Conservation (phyloP, 129 eudicot genomes). For the Cynara cardunculus region DNA sequence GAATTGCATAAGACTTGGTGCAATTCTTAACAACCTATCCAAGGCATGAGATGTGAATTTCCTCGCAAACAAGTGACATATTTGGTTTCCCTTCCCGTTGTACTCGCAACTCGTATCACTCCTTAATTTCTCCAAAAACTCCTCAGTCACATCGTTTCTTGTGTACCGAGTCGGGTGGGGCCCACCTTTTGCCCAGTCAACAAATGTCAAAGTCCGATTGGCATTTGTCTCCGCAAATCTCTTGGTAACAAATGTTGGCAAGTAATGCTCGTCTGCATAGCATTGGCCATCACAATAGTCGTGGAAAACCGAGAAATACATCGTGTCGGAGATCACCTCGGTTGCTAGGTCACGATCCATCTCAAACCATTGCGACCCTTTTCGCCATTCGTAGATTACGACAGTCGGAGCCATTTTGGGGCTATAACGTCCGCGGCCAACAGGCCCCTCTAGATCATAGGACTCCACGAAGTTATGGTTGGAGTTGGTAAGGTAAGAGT, state of each 20-base stretch:
- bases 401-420: conserved; percentile 47
- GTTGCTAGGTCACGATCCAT: conserved; percentile 55
- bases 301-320: conserved; percentile 54
- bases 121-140: conserved; percentile 53
- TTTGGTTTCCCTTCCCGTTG: conserved; percentile 45
- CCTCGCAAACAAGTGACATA: conserved; percentile 88
- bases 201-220: conserved; percentile 69
- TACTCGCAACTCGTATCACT: conserved; percentile 49
- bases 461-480: conserved; percentile 59
- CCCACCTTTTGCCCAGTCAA: conserved; percentile 85
- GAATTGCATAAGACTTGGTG: conserved; percentile 68
- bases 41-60: conserved; percentile 60
- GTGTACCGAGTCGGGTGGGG: conserved; percentile 57
- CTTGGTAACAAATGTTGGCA: conserved; percentile 69
- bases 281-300: conserved; percentile 56
- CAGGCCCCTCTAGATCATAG: conserved; percentile 54
- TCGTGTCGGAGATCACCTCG: conserved; percentile 56
- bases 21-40: conserved; percentile 64
- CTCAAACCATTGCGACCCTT: conserved; percentile 94
- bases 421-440: conserved; percentile 78
- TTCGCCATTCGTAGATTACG: conserved; percentile 59
- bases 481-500: conserved; percentile 67
- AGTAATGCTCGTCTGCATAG: conserved; percentile 82
- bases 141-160: conserved; percentile 46
- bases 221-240: conserved; percentile 41